Percentiles rank a stretch among this genome's conserved stretches.
These are phyloP conservation scores for Mycena haematopus DNA, from an alignment of 768 basidiomycete genomes.

Conservation along the genomic window DNA sequence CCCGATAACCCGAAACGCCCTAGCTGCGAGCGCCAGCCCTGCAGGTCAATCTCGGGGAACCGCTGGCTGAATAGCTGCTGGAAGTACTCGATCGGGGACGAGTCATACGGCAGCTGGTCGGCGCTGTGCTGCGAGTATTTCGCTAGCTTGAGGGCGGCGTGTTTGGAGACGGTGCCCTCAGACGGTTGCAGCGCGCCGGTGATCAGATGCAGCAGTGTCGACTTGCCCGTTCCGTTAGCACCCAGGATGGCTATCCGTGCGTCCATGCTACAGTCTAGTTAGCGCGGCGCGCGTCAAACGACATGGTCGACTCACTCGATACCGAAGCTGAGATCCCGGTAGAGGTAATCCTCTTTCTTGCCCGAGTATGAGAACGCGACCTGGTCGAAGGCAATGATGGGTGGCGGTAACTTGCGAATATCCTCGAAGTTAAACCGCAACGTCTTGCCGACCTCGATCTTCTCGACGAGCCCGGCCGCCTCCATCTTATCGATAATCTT, in stretches of 20 bases:
- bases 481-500: constrained; percentile 99
- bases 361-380: constrained; percentile 98
- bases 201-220: constrained; percentile 90
- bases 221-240: constrained; percentile 95
- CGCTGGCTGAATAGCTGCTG: constrained; percentile 78
- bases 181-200: constrained; percentile 80
- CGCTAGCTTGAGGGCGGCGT: constrained; percentile 89
- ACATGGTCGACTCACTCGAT: constrained; percentile 76
- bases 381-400: constrained; percentile 94
- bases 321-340: constrained; percentile 92
- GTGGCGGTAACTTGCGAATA: constrained; percentile 90
- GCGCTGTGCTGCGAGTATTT: constrained; percentile 99
- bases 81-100: constrained; percentile 93
- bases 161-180: constrained; percentile 89
- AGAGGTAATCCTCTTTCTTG: constrained; percentile 85
- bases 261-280: constrained; percentile 72
- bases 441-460: constrained; percentile 75
- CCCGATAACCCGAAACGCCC: constrained; percentile 97
- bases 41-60: constrained; percentile 91
- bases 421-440: constrained; percentile 97
- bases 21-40: constrained; percentile 94
- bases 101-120: constrained; percentile 96
- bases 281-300: not conserved
- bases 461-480: constrained; percentile 95
- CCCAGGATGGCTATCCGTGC: constrained; percentile 95